Evolutionary conservation across 805 yeast species (phyloP).

Genomic region (Yarrowia alimentaria): DNA sequence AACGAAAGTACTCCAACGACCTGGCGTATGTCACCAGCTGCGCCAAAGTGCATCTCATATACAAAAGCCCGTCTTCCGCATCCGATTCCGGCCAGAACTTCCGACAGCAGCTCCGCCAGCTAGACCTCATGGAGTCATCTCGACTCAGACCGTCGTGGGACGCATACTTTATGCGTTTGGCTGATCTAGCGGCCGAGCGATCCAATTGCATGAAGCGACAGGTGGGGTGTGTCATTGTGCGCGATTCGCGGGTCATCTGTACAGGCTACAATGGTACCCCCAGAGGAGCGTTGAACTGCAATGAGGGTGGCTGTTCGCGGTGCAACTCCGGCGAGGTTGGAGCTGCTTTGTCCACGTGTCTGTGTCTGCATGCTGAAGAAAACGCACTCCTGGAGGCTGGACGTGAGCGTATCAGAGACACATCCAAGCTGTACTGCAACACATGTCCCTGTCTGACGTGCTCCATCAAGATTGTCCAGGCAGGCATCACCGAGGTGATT

Average conservation of each 20-base stretch:
- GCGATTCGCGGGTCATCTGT: conserved; percentile 81
- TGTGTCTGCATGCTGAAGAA: conserved; percentile 96
- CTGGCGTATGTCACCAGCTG: conserved; percentile 47
- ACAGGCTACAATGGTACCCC: conserved; percentile 99
- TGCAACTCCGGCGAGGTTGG: conserved; percentile 77
- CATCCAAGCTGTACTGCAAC: conserved; percentile 78
- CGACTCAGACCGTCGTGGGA: conserved; percentile 94
- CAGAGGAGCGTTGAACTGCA: conserved; percentile 79
- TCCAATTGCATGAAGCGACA: conserved; percentile 96
- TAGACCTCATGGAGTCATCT: conserved; percentile 51
- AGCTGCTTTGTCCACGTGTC: conserved; percentile 70
- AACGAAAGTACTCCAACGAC: conserved; percentile 35
- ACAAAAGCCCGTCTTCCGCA: too few species aligned
- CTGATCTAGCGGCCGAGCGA: conserved; percentile 87
- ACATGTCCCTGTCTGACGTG: conserved; percentile 97
- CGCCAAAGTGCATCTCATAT: conserved; percentile 60
- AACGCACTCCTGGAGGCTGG: conserved; percentile 95
- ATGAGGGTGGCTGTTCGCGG: conserved; percentile 91
- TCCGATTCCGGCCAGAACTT: too few species aligned
- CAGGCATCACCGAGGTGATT: conserved; percentile 87
- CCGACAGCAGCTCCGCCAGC: conserved; percentile 42
- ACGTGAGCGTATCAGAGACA: conserved; percentile 68
- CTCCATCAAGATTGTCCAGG: conserved; percentile 89
- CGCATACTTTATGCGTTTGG: conserved; percentile 88
- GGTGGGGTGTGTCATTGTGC: conserved; percentile 93